Evolutionary conservation across 495 filamentous ascomycete genomes (phyloP), one percentile per base, ranked within the genome.

Genomic region (Talaromyces ruber): DNA sequence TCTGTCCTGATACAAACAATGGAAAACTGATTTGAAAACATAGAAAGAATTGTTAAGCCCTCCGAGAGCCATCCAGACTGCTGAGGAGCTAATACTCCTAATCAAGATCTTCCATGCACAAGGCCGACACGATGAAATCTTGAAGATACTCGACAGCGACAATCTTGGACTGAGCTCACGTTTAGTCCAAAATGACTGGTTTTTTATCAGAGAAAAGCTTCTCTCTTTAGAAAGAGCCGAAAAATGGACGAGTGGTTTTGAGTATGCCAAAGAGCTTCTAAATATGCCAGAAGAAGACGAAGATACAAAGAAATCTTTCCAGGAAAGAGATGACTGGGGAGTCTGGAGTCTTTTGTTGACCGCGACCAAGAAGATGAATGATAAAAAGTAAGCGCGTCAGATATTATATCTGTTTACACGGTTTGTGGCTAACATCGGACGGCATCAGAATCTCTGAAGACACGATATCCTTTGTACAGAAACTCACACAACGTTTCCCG

Each of bases 281-380:
- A 67, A 66, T 51, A 72, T 76, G 52, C 71, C 67, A 12, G 72
- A 73, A 26, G 66, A 62, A 18, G 70, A 72, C 61, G 66, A 63
- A 16, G 76, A 75, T 16, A 62, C 67, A 25, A 34, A 47, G 14
- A 50, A 26, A 11, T 28, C 51, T 29, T 67, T 79, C 21, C 74
- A 76, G 29, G 72, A 77, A 64, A 78, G 75, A 52, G 82, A 86
- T 68, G 82, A 86, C 59, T 86, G 84, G 81, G 74, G 68, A 52
- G 73, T 83, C 30, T 87, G 84, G 84, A 73, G 78, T n/a, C 68
- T 77, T 45, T 63, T 79, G 43, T 59, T 76, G 32, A 37, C 61
- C 26, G 65, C 71, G 4, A 63, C 68, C n/a, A 65, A 65, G 24
- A 64, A 72, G 29, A 65, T 75, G 26, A 65, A 73, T 56, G 68